These are phyloP conservation scores for Trichoderma sp. DNA, from an alignment of 2,329 filamentous ascomycete species.

Conservation along the genomic window DNA sequence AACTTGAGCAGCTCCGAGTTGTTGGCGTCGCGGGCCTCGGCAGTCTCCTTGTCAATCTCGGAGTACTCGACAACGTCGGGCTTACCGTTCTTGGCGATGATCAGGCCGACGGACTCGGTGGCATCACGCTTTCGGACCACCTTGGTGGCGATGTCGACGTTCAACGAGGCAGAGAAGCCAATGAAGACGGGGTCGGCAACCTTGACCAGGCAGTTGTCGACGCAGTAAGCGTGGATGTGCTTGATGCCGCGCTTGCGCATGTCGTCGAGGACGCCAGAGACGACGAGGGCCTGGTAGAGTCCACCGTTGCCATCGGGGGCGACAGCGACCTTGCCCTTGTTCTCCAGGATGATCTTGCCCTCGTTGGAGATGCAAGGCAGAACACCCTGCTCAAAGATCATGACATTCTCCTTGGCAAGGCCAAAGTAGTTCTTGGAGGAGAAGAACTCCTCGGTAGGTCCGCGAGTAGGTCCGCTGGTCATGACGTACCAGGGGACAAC, in stretches of 20 bases:
- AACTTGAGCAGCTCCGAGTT: slow-evolving; percentile 84
- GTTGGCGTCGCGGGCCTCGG: slow-evolving; percentile 81
- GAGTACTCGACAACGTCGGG: slow-evolving; percentile 98
- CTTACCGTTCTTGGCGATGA: slow-evolving; percentile 90
- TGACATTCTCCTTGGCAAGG: slow-evolving; percentile 76
- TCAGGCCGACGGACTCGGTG: slow-evolving; percentile 92
- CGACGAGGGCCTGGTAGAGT: slow-evolving; percentile 87
- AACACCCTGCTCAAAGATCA: slow-evolving; percentile 95
- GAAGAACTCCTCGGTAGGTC: slow-evolving; percentile 92
- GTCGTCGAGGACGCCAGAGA: slow-evolving; percentile 76
- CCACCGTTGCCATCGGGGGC: slow-evolving; percentile 97
- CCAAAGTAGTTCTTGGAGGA: slow-evolving; percentile 88
- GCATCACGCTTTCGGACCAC: slow-evolving; percentile 98
- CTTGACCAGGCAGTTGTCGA: slow-evolving; percentile 98
- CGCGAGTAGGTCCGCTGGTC: slow-evolving; percentile 92
- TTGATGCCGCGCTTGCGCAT: slow-evolving; percentile 86
- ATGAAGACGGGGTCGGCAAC: slow-evolving; percentile 97
- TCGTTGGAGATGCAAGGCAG: slow-evolving; percentile 96
- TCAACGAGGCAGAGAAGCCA: slow-evolving; percentile 82
- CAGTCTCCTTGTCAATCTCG: slow-evolving; percentile 86
- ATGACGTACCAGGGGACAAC: slow-evolving; percentile 98
- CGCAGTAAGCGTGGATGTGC: slow-evolving; percentile 96
- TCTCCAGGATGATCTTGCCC: slow-evolving; percentile 92
- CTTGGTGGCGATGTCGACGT: slow-evolving; percentile 96
- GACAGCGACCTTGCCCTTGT: slow-evolving; percentile 85